A percentile compares a stretch with the other conserved stretches of the same genome.
Evolutionary conservation across 257 asterid genomes (phyloP).

Genomic region (Linaria vulgaris): DNA sequence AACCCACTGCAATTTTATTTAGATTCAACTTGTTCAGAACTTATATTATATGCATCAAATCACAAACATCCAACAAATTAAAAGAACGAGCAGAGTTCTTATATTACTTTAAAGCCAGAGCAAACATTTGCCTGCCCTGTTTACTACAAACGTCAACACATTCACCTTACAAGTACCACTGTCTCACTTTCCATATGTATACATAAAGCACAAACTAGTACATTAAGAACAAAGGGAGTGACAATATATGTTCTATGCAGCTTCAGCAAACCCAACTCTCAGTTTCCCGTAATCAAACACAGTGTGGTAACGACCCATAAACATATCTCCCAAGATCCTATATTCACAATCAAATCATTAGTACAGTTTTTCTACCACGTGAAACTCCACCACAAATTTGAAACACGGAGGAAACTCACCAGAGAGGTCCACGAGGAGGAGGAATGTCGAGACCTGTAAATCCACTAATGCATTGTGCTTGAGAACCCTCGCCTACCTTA

Average conservation of each 20-base stretch:
- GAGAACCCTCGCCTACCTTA: conserved; percentile 82
- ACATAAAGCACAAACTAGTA: conserved; percentile 8
- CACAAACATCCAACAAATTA: background rate
- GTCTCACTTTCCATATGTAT: background rate
- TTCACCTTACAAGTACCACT: conserved; percentile 7
- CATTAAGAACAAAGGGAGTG: conserved; percentile 18
- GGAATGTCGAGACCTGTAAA: conserved; percentile 86
- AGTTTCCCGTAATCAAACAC: conserved; percentile 71
- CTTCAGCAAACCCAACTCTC: conserved; percentile 95
- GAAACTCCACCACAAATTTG: no score
- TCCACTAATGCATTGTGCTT: conserved; percentile 93
- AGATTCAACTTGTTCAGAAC: no score
- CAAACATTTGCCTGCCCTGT: conserved; percentile 28
- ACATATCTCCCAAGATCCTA: conserved; percentile 96
- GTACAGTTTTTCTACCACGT: background rate
- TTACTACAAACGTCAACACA: conserved; percentile 1
- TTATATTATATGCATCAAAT: background rate
- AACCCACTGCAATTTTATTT: no score
- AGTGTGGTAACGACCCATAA: conserved; percentile 94
- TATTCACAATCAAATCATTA: conserved; percentile 12
- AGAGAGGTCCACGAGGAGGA: conserved; percentile 98
- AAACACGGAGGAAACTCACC: conserved; percentile 43
- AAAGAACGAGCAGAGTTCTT: no score
- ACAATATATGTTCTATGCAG: conserved; percentile 47
- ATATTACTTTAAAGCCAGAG: background rate